Evolutionary conservation across 2,329 filamentous ascomycete genomes (phyloP).

Genomic region (Venturia aucupariae): DNA sequence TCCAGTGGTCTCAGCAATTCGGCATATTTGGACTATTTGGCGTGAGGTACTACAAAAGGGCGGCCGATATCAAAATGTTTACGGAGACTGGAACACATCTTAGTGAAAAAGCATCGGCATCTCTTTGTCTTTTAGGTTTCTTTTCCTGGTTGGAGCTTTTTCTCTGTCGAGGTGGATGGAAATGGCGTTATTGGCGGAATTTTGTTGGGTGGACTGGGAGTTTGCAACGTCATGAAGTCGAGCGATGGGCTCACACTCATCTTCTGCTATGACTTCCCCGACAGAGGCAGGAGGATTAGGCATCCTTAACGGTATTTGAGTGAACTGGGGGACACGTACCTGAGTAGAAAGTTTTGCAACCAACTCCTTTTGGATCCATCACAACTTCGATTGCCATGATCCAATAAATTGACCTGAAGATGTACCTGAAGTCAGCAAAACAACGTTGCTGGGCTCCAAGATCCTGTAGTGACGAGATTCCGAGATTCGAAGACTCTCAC

Average conservation of each 20-base stretch:
- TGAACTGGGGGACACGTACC: background rate
- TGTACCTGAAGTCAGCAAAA: background rate
- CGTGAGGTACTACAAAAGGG: too few relatives aligned
- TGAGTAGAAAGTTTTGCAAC: background rate
- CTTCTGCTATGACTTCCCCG: background rate
- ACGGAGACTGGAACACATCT: background rate
- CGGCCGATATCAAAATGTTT: background rate
- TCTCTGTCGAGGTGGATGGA: background rate
- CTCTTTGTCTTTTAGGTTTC: background rate
- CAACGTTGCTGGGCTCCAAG: background rate
- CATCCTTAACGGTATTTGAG: background rate
- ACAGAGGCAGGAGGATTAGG: background rate
- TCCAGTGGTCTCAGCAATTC: too few relatives aligned
- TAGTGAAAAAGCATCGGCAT: background rate
- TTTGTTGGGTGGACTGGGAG: too few relatives aligned
- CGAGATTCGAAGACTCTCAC: background rate
- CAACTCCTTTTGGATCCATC: background rate
- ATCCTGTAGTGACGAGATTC: background rate
- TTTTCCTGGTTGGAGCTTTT: background rate
- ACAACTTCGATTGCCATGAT: background rate
- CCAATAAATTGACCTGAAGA: background rate
- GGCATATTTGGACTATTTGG: background rate
- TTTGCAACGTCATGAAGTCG: background rate
- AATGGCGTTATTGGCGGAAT: background rate
- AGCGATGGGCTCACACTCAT: background rate